A percentile compares a stretch with the other conserved stretches of the same genome.
These are phyloP conservation scores for Tetrahymena elliotti DNA, from an alignment of 73 alveolate genomes.

Conservation along the genomic window DNA sequence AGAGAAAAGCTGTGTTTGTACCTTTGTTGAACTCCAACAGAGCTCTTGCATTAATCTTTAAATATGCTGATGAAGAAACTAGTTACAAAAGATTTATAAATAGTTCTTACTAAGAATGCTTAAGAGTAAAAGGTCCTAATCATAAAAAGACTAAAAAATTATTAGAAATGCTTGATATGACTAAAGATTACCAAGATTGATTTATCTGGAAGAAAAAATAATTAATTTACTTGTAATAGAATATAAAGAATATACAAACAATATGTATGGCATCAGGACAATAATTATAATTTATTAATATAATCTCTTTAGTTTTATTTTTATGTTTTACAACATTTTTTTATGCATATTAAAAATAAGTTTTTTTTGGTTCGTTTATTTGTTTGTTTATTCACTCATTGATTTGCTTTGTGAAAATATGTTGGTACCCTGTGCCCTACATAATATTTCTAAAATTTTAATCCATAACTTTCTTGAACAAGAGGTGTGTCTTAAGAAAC, in stretches of 20 bases:
- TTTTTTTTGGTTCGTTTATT: too few species aligned
- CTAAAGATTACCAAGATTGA: background rate
- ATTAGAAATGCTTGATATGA: slow-evolving; percentile 15
- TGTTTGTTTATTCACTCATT: background rate
- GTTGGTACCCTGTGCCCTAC: background rate
- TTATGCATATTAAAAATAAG: too few species aligned
- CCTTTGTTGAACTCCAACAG: slow-evolving; percentile 6
- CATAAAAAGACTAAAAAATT: slow-evolving; percentile 29
- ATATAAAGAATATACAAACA: too few species aligned
- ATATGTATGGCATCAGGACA: too few species aligned
- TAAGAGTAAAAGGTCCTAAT: slow-evolving; percentile 9
- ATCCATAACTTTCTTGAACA: background rate
- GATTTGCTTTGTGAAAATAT: background rate
- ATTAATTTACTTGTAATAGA: background rate
- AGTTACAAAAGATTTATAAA: slow-evolving; percentile 22
- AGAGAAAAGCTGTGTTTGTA: slow-evolving; percentile 8
- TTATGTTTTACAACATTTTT: background rate
- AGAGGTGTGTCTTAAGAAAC: background rate
- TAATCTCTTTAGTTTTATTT: background rate
- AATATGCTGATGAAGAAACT: background rate
- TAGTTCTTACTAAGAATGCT: slow-evolving; percentile 22
- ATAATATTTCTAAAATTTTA: background rate
- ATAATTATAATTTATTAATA: too few species aligned
- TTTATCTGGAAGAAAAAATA: background rate
- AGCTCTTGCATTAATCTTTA: slow-evolving; percentile 30